phyloP scores from a whole-genome alignment of 805 yeast species.

The Zygoascus flipseniorum region DNA sequence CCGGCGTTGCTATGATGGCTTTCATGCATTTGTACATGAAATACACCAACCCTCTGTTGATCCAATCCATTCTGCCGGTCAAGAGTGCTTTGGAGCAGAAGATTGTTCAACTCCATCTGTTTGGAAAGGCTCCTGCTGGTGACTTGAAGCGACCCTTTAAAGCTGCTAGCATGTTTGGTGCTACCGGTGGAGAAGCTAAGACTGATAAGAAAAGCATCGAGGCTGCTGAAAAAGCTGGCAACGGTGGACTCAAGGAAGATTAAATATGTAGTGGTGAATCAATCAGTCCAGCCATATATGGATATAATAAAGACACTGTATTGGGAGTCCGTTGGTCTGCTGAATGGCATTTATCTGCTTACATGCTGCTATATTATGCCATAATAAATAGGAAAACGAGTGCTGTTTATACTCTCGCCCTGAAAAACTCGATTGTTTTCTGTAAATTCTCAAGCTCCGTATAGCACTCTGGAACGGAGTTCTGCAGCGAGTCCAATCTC shows the following conservation, averaged over 20 bases:
- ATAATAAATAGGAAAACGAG: no score
- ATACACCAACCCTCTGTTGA: constrained; percentile 92
- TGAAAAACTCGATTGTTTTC: background rate
- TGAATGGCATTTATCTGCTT: no score
- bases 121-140: constrained; percentile 74
- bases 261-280: constrained; percentile 25
- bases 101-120: constrained; percentile 83
- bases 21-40: constrained; percentile 97
- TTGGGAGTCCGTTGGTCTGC: no score
- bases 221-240: constrained; percentile 75
- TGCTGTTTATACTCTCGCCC: no score
- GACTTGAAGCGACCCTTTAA: constrained; percentile 96
- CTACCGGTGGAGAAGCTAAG: constrained; percentile 44
- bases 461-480: background rate
- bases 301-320: no score
- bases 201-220: constrained; percentile 85
- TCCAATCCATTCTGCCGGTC: constrained; percentile 87
- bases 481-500: background rate
- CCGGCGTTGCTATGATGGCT: constrained; percentile 92
- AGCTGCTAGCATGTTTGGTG: constrained; percentile 72
- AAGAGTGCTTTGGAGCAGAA: constrained; percentile 86
- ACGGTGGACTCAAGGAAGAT: constrained; percentile 77
- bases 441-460: background rate
- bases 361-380: no score
- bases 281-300: no score